Evolutionary conservation across 306 rosid species (phyloP), one percentile per base, ranked within the genome.

Genomic region (Citrullus colocynthis): DNA sequence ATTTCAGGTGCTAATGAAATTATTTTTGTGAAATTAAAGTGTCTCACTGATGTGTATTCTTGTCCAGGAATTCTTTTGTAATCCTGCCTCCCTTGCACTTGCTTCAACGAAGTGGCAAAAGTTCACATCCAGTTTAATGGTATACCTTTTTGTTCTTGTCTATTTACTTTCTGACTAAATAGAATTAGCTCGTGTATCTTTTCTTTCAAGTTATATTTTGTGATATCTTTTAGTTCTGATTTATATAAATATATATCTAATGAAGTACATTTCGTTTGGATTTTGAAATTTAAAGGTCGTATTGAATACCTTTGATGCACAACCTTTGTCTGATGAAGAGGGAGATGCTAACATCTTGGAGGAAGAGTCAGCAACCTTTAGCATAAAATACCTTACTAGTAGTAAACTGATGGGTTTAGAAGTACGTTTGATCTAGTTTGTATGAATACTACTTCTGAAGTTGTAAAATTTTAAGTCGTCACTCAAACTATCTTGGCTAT

Each of bases 331-430:
- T 76, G 98, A 94, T 81, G 98, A 91, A 90, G 97, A 84, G 81
- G 98, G 98, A 49, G 91, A 91, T 58, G 98, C 98, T 76, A 90
- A 91, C 85, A 87, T 77, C 84, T 88, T 91, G 90, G 97, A 91
- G 88, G 98, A 89, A 80, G 94, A 93, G 80, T 86, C 93, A 11
- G 88, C 92, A 48, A 89, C 83, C 90, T 94, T 94, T 82, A 94
- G 98, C 84, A 94, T 94, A 81, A 94, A 94, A 85, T 94, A 94
- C 90, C 98, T 94, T 65, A 94, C 98, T 41, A 94, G 98, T 87
- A 89, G 94, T 82, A 94, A 94, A 85, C 87, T 94, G 75, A 94
- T 94, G 98, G 93, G 98, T 78, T 85, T 94, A 81, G 98, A 94
- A 90, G 98, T 93, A 85, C 24, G 76, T 71, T 71, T 21, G 14